Evolutionary conservation across 208 protist genomes (phyloP), one percentile per base, ranked within the genome.

Genomic region (Trypanosoma avium): DNA sequence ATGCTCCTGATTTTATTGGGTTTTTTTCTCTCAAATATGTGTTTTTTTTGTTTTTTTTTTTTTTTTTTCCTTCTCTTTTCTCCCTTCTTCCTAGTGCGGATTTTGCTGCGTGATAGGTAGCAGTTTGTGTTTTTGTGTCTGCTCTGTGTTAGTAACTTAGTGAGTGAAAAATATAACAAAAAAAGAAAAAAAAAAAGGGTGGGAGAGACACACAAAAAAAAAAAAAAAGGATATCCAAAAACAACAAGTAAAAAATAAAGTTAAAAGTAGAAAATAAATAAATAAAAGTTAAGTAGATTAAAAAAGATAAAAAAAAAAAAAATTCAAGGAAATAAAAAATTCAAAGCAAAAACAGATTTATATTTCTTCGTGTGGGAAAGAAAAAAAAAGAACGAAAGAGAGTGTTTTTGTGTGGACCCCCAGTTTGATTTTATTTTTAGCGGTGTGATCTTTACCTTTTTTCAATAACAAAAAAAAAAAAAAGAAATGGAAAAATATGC

Each of bases 401-500:
- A n/a, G n/a, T n/a, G n/a, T n/a, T n/a, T n/a, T n/a, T n/a, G n/a
- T n/a, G n/a, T n/a, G n/a, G n/a, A n/a, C n/a, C n/a, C n/a, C n/a
- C n/a, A n/a, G n/a, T n/a, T n/a, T n/a, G n/a, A n/a, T n/a, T n/a
- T n/a, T n/a, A n/a, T n/a, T n/a, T n/a, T n/a, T n/a, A n/a, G n/a
- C n/a, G n/a, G n/a, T n/a, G n/a, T n/a, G n/a, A n/a, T n/a, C n/a
- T n/a, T n/a, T n/a, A n/a, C 22, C 4, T 29, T 30, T 50, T 30
- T 50, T 24, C 36, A 61, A 22, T 46, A 40, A 17, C n/a, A 72
- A 43, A 45, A 24, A n/a, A 32, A 17, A 0, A 22, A 30, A 47
- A 48, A 26, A 30, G 19, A 47, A n/a, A 95, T 95, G 92, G 92
- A 97, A 24, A 97, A 95, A 55, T 97, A 97, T 61, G 66, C 84